Evolutionary conservation across 2,329 filamentous ascomycete species (phyloP).

Genomic region (Aplosporella prunicola): DNA sequence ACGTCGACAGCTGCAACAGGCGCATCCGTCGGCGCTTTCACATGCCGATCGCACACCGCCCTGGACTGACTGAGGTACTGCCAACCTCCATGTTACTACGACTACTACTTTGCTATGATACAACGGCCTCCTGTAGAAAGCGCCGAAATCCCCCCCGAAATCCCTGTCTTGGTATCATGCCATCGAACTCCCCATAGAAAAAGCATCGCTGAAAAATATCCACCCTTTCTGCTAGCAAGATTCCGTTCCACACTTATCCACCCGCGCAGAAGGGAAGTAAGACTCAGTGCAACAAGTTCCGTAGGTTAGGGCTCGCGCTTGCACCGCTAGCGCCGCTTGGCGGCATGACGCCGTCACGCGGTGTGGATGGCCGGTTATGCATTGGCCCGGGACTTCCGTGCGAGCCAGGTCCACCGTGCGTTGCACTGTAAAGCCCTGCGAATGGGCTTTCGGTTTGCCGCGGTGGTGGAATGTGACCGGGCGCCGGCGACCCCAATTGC

Average conservation of each 20-base stretch:
- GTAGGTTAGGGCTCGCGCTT: conserved; percentile 40
- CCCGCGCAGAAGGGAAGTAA: background rate
- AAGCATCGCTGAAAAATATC: background rate
- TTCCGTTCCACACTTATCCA: background rate
- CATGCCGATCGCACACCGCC: too few species aligned
- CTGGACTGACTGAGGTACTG: background rate
- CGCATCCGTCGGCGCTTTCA: too few species aligned
- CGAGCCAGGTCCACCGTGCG: conserved; percentile 13
- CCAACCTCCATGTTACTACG: background rate
- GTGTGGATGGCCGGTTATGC: conserved; percentile 22
- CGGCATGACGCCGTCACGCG: conserved; percentile 25
- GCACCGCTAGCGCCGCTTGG: conserved; percentile 22
- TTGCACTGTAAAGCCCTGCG: conserved; percentile 8
- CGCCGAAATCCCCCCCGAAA: background rate
- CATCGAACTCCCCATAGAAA: conserved; percentile 5
- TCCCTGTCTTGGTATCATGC: conserved; percentile 10
- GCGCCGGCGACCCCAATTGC: conserved; percentile 15
- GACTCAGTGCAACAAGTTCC: conserved; percentile 35
- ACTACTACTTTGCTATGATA: conserved; percentile 6
- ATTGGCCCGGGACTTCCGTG: conserved; percentile 13
- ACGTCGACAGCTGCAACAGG: conserved; percentile 5
- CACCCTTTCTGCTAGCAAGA: background rate
- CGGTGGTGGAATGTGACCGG: conserved; percentile 3
- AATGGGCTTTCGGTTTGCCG: conserved; percentile 28
- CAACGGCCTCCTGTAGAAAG: background rate